Evolutionary conservation across 1,284 basidiomycete genomes (phyloP).

Genomic region (Austroboletus sp.): DNA sequence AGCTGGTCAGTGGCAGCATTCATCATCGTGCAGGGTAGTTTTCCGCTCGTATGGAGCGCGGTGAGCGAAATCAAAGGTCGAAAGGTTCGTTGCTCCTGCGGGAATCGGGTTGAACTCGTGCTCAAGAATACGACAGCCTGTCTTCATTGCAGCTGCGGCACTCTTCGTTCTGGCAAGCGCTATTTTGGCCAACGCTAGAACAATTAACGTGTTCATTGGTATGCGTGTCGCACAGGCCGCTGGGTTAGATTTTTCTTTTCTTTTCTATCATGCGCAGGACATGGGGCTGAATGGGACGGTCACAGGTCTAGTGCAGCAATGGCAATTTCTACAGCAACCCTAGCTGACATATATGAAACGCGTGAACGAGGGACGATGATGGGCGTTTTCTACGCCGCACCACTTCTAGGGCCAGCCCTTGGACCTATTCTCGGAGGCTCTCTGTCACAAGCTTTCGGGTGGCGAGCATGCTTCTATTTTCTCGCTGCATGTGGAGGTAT

Average conservation of each 20-base stretch:
- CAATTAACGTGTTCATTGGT: slow-evolving; percentile 62
- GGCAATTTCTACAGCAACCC: slow-evolving; percentile 71
- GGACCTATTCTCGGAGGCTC: slow-evolving; percentile 69
- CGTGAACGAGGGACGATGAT: slow-evolving; percentile 74
- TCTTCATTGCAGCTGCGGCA: slow-evolving; percentile 59
- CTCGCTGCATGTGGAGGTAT: slow-evolving; percentile 57
- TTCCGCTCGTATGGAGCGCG: slow-evolving; percentile 66
- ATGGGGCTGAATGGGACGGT: neutral
- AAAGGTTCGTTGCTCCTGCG: slow-evolving; percentile 45
- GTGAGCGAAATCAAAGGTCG: slow-evolving; percentile 75
- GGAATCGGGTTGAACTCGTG: neutral
- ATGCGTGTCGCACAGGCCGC: slow-evolving; percentile 66
- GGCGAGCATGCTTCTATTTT: slow-evolving; percentile 81
- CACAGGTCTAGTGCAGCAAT: slow-evolving; percentile 69
- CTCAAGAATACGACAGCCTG: slow-evolving; percentile 37
- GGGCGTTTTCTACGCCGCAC: slow-evolving; percentile 68
- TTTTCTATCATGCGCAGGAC: neutral
- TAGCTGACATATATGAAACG: slow-evolving; percentile 78
- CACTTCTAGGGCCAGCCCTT: slow-evolving; percentile 55
- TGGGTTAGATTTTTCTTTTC: slow-evolving; percentile 39
- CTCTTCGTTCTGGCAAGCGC: slow-evolving; percentile 62
- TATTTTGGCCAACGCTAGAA: slow-evolving; percentile 55
- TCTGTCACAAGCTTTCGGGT: slow-evolving; percentile 61
- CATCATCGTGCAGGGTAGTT: slow-evolving; percentile 69
- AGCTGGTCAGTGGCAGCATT: slow-evolving; percentile 71